Evolutionary conservation across 2,329 filamentous ascomycete species (phyloP).

Genomic region (Fusarium neocosmosporiellum): DNA sequence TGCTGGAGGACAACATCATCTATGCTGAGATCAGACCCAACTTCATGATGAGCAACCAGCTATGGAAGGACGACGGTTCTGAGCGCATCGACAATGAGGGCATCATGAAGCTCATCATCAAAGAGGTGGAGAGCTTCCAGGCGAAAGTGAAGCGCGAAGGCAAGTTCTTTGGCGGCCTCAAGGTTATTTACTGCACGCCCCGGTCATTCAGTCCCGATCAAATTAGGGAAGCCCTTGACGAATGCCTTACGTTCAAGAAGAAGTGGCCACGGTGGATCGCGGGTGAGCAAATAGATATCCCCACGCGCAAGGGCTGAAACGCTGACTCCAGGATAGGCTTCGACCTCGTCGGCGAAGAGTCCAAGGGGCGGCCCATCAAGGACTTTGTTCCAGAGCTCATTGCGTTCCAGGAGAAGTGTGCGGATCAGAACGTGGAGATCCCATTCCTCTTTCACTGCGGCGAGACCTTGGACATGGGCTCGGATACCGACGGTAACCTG

Average conservation of each 20-base stretch:
- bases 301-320: background rate
- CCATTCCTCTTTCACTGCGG: constrained; percentile 83
- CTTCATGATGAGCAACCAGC: constrained; percentile 71
- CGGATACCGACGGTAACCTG: constrained; percentile 74
- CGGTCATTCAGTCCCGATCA: constrained; percentile 63
- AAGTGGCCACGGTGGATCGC: constrained; percentile 71
- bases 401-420: constrained; percentile 65
- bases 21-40: constrained; percentile 79
- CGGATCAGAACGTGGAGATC: constrained; percentile 62
- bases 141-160: constrained; percentile 38
- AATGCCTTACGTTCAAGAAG: constrained; percentile 71
- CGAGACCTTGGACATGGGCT: constrained; percentile 76
- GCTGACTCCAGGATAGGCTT: constrained; percentile 62
- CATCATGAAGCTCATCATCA: constrained; percentile 70
- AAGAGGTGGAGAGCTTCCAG: constrained; percentile 63
- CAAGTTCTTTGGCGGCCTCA: constrained; percentile 70
- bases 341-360: constrained; percentile 76
- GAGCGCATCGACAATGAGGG: constrained; percentile 63
- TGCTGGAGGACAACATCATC: constrained; percentile 73
- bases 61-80: constrained; percentile 68
- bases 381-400: constrained; percentile 67
- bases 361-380: constrained; percentile 67
- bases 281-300: constrained; percentile 59
- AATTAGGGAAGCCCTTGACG: constrained; percentile 65
- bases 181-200: constrained; percentile 78